Evolutionary conservation across 2,329 filamentous ascomycete species (phyloP), one percentile per base, ranked within the genome.

Genomic region (Hymenoscyphus repandus): DNA sequence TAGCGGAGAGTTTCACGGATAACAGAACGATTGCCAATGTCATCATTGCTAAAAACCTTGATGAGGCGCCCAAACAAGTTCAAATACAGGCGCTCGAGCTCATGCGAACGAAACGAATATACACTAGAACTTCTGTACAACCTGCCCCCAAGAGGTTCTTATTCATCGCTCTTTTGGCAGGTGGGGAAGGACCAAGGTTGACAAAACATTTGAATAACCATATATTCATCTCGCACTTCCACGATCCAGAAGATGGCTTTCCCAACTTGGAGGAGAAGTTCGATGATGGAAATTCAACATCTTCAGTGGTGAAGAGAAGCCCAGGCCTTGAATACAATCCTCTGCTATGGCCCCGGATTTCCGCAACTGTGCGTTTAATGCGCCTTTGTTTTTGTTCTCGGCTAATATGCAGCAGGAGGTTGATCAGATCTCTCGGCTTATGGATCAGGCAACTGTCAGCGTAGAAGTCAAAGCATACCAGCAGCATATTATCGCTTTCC

Each of bases 141-240:
- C 74, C 78, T 34, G 85, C 87, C 0, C 90, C 90, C 0, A 85
- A 83, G 63, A 78, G 82, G 27, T 95, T 96, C 64, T 72, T 96
- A 22, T 83, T 96, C 56, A 72, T 96, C 30, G 85, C 88, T 1
- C 72, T 95, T n/a, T 71, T 90, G 1, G 73, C 69, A 17, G 75
- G 69, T 37, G 73, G 74, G 2, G 74, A 77, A 34, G 63, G 71
- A 39, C 72, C 74, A 3, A 72, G 71, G 45, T 72, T 85, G 45
- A 77, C 73, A 18, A 69, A 68, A 31, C 77, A 89, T 59, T 65
- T 85, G 68, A 95, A 90, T 61, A 90, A 97, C 52, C 82, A 88
- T 57, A 85, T 97, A 58, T 89, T 90, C 65, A 83, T 97, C 51
- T 92, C 88, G 0, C 91, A 97, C 67, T 88, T 84, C 71, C 90